Evolutionary conservation across 371 early-diverging fungal genomes (phyloP), one percentile per base, ranked within the genome.

Genomic region (Lichtheimia corymbifera): DNA sequence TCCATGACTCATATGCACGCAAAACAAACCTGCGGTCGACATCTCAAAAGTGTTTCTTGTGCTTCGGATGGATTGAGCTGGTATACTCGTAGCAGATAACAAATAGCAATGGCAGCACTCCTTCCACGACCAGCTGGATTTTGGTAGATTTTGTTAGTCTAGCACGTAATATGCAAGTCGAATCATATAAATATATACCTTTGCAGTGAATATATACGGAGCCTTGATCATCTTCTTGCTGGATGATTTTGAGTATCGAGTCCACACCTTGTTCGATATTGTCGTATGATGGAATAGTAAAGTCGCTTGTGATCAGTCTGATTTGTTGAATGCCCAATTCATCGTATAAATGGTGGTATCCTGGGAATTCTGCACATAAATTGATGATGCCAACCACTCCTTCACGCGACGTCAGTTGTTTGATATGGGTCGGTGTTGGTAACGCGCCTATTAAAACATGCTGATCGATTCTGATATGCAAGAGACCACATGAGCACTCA

Each of bases 301-400:
- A 80, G 55, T 80, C 80, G 42, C 73, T 63, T 6, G 75, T 77
- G 9, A 66, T 65, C n/a, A 80, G 28, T 51, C 74, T 43, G 9
- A 76, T 65, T 64, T 80, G 80, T 20, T 49, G 41, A 5, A 80
- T 69, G 14, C 56, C 47, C 22, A 72, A 47, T 3, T 73, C 72
- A 22, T 60, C 35, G 49, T 77, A 80, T 0, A 80, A 59, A 25
- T 57, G 55, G 7, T 64, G 59, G 58, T 76, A 77, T 14, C 80
- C 80, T 40, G 77, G 77, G 52, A 80, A 80, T 43, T 80, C 80
- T 12, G 68, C 63, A 55, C 80, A 80, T 41, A 80, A 20, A 55
- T 80, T 80, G 22, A 80, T 62, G 9, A 80, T 54, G 6, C 67
- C 65, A 42, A 55, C 24, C 1, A 80, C 62, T 30, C 65, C 59